Evolutionary conservation across 2,329 filamentous ascomycete genomes (phyloP), one percentile per base, ranked within the genome.

Genomic region (Fusarium sp.): DNA sequence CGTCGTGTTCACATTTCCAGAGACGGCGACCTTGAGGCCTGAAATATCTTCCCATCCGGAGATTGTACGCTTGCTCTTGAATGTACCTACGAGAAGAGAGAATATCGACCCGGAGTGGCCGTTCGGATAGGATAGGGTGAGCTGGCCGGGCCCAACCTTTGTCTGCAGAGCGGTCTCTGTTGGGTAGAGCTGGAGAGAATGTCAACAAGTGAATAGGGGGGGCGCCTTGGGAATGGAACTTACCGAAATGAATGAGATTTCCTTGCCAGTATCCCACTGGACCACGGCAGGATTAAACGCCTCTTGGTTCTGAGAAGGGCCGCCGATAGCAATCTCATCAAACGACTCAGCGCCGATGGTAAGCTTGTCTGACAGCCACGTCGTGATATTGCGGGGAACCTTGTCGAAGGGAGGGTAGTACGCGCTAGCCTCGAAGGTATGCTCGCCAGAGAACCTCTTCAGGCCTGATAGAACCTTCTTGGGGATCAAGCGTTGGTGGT

Each of bases 261-360:
- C 82, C 22, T 76, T 73, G 6, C 82, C 83, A 6, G 83, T 84
- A 17, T 83, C 77, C 90, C 90, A 92, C 74, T 92, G 90, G 0
- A 89, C 84, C 7, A 92, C 86, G 0, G 88, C 87, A 0, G 90
- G 90, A 66, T 88, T 91, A 79, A 90, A 92, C 0, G 87, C 85
- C 8, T 78, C 83, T 6, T 85, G 84, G 49, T 87, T 88, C 59
- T 84, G 83, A 1, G 85, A 83, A 6, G 87, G 86, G 0, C 90
- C 90, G 11, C 90, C 90, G 7, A 91, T 78, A 2, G 85, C 84
- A 46, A 84, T 86, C 78, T 91, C 86, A 14, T 87, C 84, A 72
- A 89, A 90, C 0, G 88, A 87, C 75, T 90, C 86, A 0, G 87
- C 88, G 40, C 90, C 90, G 69, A 92, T 91, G 10, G 86, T 90